These are phyloP conservation scores for Cystobasidium sp. DNA, from an alignment of 1,284 basidiomycete genomes.

Conservation along the genomic window DNA sequence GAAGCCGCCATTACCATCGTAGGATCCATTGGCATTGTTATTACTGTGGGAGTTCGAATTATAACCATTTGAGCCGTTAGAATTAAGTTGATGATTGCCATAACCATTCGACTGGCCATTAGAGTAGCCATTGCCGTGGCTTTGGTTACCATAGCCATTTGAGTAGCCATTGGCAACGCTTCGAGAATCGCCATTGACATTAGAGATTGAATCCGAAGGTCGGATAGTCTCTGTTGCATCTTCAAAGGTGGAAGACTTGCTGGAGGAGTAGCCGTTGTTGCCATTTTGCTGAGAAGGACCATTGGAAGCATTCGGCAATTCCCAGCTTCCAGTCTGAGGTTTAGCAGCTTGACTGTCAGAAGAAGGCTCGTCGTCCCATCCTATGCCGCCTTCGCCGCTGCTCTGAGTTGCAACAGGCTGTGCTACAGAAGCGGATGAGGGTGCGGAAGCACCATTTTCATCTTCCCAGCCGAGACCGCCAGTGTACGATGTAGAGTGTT, in stretches of 20 bases:
- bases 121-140: background rate
- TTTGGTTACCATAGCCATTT: background rate
- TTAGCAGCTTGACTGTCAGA: background rate
- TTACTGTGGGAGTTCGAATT: too few species aligned
- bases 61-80: too few species aligned
- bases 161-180: background rate
- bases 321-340: too few species aligned
- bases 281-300: too few species aligned
- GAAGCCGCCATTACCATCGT: background rate
- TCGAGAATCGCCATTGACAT: background rate
- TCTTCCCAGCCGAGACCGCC: conserved; percentile 8
- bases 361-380: background rate
- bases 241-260: too few species aligned
- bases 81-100: background rate
- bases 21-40: too few species aligned
- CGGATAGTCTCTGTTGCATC: background rate
- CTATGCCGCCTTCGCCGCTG: background rate
- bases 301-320: too few species aligned
- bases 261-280: too few species aligned
- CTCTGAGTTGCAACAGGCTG: background rate
- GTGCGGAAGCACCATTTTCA: too few species aligned
- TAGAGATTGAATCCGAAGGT: background rate
- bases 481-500: background rate
- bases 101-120: background rate
- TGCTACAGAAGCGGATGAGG: too few species aligned